Conservation (phyloP, 441 rosid genomes). For the Mallotus japonicus region DNA sequence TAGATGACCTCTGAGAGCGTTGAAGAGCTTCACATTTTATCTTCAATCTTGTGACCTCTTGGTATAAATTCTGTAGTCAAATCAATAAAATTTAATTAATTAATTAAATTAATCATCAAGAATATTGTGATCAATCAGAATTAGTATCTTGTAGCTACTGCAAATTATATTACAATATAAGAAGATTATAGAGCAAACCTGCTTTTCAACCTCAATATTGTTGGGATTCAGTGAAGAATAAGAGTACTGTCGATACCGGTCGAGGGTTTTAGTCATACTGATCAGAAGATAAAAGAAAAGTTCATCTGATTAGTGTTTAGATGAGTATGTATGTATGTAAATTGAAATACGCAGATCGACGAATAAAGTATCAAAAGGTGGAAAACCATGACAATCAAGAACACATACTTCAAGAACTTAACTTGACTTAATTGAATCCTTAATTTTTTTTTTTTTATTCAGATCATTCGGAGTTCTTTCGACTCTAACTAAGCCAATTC, state of each 20-base stretch:
- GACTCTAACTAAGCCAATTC: too few relatives aligned
- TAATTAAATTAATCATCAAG: background rate
- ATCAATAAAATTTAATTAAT: background rate
- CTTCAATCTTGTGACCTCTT: conserved; percentile 39
- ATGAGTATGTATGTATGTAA: too few relatives aligned
- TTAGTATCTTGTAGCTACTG: too few relatives aligned
- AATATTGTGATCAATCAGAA: background rate
- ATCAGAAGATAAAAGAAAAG: background rate
- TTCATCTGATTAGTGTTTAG: too few relatives aligned
- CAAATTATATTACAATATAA: background rate
- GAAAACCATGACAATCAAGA: too few relatives aligned
- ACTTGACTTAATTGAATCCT: too few relatives aligned
- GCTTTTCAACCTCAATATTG: conserved; percentile 20
- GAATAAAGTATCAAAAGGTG: too few relatives aligned
- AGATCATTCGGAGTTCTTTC: too few relatives aligned
- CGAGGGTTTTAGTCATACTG: conserved; percentile 27
- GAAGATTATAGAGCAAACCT: conserved; percentile 25
- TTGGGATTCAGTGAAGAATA: conserved; percentile 20
- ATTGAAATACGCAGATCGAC: too few relatives aligned
- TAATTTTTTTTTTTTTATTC: too few relatives aligned
- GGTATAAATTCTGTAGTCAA: conserved; percentile 29
- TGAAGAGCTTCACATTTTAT: conserved; percentile 40
- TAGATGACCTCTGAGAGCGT: conserved; percentile 37
- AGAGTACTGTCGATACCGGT: conserved; percentile 31
- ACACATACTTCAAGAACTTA: too few relatives aligned